Evolutionary conservation across 106 monocot species (phyloP), one percentile per base, ranked within the genome.

Genomic region (Dendrobium chrysotoxum): DNA sequence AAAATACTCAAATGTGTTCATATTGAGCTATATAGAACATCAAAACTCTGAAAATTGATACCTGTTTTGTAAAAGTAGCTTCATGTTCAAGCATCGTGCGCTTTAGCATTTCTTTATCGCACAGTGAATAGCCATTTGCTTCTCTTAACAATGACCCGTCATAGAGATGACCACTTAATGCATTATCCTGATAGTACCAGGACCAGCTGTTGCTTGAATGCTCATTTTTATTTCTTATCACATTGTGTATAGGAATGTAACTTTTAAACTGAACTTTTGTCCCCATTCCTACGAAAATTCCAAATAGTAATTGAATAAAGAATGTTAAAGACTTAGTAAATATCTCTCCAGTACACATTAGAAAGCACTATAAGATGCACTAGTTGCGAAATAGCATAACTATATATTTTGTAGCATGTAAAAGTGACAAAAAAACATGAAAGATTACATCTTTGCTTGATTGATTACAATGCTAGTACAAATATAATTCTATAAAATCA

Each of bases 61-160:
- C 93, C 91, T 94, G 93, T 44, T 91, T 91, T 70, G 84, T 85
- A 81, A 94, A 94, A 61, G 79, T 85, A 71, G 84, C 81, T 79
- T 94, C 91, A 79, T 94, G 93, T 54, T 86, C 81, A 41, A 94
- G 91, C 83, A 94, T 89, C 81, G 89, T 94, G 44, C 79, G 83
- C 73, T 88, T 91, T 57, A 94, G 28, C 68, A 86, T 85, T 85
- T 89, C 89, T 78, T 80, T 91, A 77, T 86, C 88, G 58, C 85
- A 82, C 20, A 81, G 82, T 44, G 86, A 71, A 77, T 81, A 89
- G 28, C 82, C 86, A 78, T 85, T 80, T 5, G 83, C 40, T 53
- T 81, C 58, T 44, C 40, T 84, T 10, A 81, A 70, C 58, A 72
- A 72, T 54, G 86, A 83, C 38, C 80, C 81, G 81, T 84, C 79